Evolutionary conservation across 345 rosid genomes (phyloP), one percentile per base, ranked within the genome.

Genomic region (Melaleuca quinquenervia): DNA sequence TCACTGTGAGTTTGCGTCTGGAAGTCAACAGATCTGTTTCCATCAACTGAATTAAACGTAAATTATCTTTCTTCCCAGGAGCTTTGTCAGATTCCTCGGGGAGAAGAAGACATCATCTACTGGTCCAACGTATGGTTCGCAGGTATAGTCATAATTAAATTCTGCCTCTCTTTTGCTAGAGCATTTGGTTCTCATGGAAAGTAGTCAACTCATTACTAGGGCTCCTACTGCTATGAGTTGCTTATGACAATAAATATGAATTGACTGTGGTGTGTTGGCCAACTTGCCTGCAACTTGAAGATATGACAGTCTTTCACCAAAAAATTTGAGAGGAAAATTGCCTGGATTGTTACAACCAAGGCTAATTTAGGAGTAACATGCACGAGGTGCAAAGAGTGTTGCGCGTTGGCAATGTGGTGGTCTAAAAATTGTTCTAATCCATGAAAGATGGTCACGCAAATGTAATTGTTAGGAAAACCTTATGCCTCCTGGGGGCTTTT

Each of bases 111-210:
- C 91, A 27, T 87, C 94, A 91, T 84, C 94, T 44, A 87, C 98
- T 74, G 91, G 94, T 86, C 83, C 98, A 86, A 97, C 88, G 90
- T 95, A 94, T 88, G 95, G 98, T 87, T 92, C 96, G 14, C 99
- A 97, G 98, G 99, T 95, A 88, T 88, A 83, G 52, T 50, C 48
- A 60, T 64, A 20, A 26, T 55, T 78, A 84, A 83, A 26, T 58
- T 21, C 56, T 62, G 75, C 50, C 60, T 60, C 29, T 24, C 26
- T 55, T 10, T 27, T 36, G 80, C 26, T 44, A 70, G 78, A 36
- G 80, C 48, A 70, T 70, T 36, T 32, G 76, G 41, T 16, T 36
- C 13, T 44, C 80, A 8, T 0, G 26, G 7, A 70, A 36, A 18
- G 80, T 70, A 14, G 48, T 70, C 80, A 36, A 70, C 14, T 52